A percentile compares a stretch with the other conserved stretches of the same genome.
phyloP scores from a whole-genome alignment of 257 asterid genomes.

The Haberlea rhodopensis region DNA sequence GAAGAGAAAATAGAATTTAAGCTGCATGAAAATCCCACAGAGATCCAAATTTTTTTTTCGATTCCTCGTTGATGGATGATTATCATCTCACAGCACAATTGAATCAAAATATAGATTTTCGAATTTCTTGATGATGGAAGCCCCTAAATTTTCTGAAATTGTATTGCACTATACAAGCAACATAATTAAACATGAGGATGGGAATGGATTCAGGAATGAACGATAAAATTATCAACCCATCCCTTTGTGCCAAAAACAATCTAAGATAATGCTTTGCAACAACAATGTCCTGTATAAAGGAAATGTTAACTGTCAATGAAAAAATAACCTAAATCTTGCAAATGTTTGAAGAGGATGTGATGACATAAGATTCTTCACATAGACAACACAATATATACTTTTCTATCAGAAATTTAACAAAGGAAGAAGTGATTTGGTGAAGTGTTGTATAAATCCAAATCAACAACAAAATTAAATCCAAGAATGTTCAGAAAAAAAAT shows the following conservation, averaged over 20 bases:
- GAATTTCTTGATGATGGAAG: background rate
- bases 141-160: conserved; percentile 6
- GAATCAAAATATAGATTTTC: background rate
- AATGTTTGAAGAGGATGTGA: too few species aligned
- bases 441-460: background rate
- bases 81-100: background rate
- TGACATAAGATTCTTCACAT: background rate
- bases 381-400: background rate
- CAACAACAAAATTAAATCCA: background rate
- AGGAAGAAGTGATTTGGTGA: background rate
- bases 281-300: too few species aligned
- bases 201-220: background rate
- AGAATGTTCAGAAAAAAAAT: background rate
- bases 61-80: conserved; percentile 3
- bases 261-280: background rate
- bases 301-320: too few species aligned
- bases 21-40: conserved; percentile 12
- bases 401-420: background rate
- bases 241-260: background rate
- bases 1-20: conserved; percentile 8
- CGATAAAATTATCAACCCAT: background rate
- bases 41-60: background rate
- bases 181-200: background rate
- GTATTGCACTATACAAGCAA: background rate
- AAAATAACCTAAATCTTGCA: background rate